phyloP scores from a whole-genome alignment of 306 rosid species.

The Gastrolobium villosum region DNA sequence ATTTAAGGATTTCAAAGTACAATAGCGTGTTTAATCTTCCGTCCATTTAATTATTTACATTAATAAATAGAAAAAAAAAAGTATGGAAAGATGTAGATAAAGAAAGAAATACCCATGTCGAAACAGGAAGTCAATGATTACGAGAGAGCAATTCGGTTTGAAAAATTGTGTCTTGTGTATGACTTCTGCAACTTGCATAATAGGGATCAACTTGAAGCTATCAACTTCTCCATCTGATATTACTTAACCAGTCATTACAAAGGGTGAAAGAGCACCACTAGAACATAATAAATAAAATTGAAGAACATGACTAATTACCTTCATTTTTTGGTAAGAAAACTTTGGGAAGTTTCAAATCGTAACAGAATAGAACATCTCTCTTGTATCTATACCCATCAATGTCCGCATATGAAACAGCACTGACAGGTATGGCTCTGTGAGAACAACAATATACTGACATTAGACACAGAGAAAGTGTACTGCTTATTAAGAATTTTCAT shows the following conservation, averaged over 20 bases:
- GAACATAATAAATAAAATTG: conserved; percentile 3
- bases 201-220: conserved; percentile 80
- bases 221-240: conserved; percentile 92
- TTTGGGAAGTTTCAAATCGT: conserved; percentile 86
- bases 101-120: conserved; percentile 76
- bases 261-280: conserved; percentile 20
- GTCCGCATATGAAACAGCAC: conserved; percentile 88
- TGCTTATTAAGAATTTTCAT: not conserved
- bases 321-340: conserved; percentile 78
- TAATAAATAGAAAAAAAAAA: not conserved
- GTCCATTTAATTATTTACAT: conserved; percentile 9
- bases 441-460: conserved; percentile 49
- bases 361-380: conserved; percentile 87
- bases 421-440: conserved; percentile 76
- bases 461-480: conserved; percentile 29
- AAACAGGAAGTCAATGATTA: conserved; percentile 77
- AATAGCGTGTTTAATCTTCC: not conserved
- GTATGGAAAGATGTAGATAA: not conserved
- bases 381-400: conserved; percentile 77
- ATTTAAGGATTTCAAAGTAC: not conserved
- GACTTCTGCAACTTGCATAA: conserved; percentile 72
- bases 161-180: conserved; percentile 67
- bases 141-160: conserved; percentile 85
- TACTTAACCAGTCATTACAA: conserved; percentile 36
- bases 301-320: conserved; percentile 57